Evolutionary conservation across 805 yeast genomes (phyloP), one percentile per base, ranked within the genome.

Genomic region (Metschnikowia kunwiensis): DNA sequence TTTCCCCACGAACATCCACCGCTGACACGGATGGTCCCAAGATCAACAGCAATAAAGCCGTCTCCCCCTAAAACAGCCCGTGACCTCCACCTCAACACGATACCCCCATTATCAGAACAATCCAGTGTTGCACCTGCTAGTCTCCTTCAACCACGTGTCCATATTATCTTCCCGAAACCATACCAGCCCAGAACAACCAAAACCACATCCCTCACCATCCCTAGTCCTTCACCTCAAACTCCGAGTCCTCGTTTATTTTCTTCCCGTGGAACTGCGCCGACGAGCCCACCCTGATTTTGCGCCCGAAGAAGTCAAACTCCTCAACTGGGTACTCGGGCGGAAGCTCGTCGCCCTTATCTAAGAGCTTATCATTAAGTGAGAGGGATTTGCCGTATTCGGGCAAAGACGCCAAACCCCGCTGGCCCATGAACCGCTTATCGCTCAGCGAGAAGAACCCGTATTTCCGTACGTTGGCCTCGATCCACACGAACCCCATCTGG

Each of bases 271-370:
- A 33, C 24, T 40, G 44, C 0, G 65, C 51, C 10, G 66, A 60
- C 1, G 69, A 50, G 1, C 68, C 71, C 2, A 51, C 44, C 10
- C 40, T 36, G 5, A 54, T 47, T 18, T 48, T 30, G 12, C 72
- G 49, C 1, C 83, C 85, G 50, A 81, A 80, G 46, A 80, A 80
- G 19, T 77, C 78, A 31, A 73, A 66, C 44, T 79, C 84, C 5
- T 76, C 78, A 13, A 65, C 73, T 1, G 86, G 85, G 51, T 82
- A 82, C 12, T 68, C 62, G 3, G 91, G 91, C 12, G 89, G 89
- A 27, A 82, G 56, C 28, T 74, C 80, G 43, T 81, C 89, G 3
- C 89, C 89, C 53, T 75, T 78, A 47, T 79, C 89, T 37, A 83
- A 60, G 3, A 83, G 61, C 16, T 73, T 66, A 48, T 82, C 87